Conservation (phyloP, 2,329 filamentous ascomycete species). For the Diaporthe australafricana region DNA sequence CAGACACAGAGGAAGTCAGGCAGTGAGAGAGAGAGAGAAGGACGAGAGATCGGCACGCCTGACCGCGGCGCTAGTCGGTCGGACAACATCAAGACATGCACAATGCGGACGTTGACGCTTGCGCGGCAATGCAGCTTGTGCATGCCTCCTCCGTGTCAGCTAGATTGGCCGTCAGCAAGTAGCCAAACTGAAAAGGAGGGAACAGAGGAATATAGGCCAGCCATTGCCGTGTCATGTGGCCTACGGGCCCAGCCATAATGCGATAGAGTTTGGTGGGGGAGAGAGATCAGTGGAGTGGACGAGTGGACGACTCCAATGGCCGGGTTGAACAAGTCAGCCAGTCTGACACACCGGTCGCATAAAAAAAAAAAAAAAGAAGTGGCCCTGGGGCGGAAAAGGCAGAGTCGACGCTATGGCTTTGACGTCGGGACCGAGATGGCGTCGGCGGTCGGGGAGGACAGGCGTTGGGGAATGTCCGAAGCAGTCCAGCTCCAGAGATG, state of each 20-base stretch:
- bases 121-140: conserved; percentile 16
- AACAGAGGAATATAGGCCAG: not conserved
- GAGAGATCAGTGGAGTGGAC: not conserved
- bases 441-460: conserved; percentile 34
- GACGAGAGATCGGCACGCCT: conserved; percentile 1
- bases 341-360: not conserved
- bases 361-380: not conserved
- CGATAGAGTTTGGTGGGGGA: not conserved
- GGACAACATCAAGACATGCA: conserved; percentile 10
- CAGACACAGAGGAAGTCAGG: too few relatives aligned
- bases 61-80: conserved; percentile 16
- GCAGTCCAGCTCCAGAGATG: not conserved
- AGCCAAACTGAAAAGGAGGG: not conserved
- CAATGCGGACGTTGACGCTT: conserved; percentile 5
- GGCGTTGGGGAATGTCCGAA: conserved; percentile 44
- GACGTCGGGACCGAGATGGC: conserved; percentile 29
- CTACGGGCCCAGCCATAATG: not conserved
- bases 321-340: not conserved
- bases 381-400: not conserved
- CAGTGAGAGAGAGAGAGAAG: not conserved
- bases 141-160: not conserved
- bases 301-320: not conserved
- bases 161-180: conserved; percentile 21
- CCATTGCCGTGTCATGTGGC: not conserved
- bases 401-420: conserved; percentile 10